Conservation (phyloP, 345 rosid genomes). For the Brassica rapa region DNA sequence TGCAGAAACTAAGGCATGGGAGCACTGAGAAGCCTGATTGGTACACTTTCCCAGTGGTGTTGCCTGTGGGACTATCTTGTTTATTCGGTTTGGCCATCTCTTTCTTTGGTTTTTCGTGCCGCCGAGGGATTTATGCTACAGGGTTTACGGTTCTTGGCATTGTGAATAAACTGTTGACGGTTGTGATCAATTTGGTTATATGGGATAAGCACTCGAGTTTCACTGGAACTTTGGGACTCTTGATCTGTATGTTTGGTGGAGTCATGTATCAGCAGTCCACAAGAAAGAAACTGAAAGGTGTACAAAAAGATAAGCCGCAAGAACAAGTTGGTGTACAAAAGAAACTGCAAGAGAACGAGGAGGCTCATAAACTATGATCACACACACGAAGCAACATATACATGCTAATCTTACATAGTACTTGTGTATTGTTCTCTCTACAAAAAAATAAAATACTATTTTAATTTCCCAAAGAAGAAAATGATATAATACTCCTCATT, state of each 20-base stretch:
- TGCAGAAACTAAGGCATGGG: conserved; percentile 73
- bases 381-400: background rate
- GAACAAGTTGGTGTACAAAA: conserved; percentile 59
- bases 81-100: conserved; percentile 82
- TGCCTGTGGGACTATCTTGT: conserved; percentile 78
- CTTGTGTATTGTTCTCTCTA: too few species aligned
- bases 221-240: conserved; percentile 77
- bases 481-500: too few species aligned
- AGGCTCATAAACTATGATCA: conserved; percentile 35
- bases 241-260: conserved; percentile 79
- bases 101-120: conserved; percentile 85
- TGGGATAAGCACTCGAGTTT: conserved; percentile 86
- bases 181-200: conserved; percentile 65
- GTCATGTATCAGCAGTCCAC: conserved; percentile 80
- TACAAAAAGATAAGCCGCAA: conserved; percentile 39
- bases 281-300: conserved; percentile 54
- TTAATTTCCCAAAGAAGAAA: too few species aligned
- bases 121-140: conserved; percentile 82
- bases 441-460: too few species aligned
- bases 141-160: conserved; percentile 86
- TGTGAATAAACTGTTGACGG: conserved; percentile 81
- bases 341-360: conserved; percentile 59
- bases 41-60: conserved; percentile 59
- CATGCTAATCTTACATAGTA: background rate
- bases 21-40: conserved; percentile 62